Percentiles rank a stretch among this genome's conserved stretches.
Evolutionary conservation across 2,329 filamentous ascomycete species (phyloP).

Genomic region (Sclerotinia nivalis): DNA sequence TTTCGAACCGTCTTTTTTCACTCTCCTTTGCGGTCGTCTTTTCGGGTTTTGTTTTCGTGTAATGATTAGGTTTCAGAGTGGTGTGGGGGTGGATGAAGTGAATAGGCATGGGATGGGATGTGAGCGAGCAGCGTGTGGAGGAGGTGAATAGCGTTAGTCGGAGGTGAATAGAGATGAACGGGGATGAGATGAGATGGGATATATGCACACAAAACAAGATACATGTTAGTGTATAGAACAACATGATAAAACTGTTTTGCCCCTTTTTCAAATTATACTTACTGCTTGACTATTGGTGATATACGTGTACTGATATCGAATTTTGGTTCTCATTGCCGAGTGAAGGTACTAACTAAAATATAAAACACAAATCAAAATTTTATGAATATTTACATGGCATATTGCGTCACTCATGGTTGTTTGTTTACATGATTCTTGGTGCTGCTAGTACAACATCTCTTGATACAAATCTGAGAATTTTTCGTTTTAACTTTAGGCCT

Average conservation of each 20-base stretch:
- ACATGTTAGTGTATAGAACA: constrained; percentile 19
- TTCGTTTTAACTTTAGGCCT: background rate
- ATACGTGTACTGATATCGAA: background rate
- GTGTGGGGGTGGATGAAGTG: constrained; percentile 8
- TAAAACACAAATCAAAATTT: background rate
- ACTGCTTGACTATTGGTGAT: background rate
- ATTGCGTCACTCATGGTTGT: background rate
- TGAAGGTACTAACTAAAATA: background rate
- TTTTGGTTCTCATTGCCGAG: background rate
- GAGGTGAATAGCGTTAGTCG: background rate
- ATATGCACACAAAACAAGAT: constrained; percentile 17
- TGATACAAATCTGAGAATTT: background rate
- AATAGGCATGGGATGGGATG: background rate
- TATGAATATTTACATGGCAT: background rate
- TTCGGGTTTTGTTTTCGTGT: constrained; percentile 22
- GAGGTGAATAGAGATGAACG: background rate
- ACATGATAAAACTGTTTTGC: constrained; percentile 16
- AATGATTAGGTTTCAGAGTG: constrained; percentile 21
- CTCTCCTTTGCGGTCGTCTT: constrained; percentile 20
- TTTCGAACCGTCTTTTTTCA: constrained; percentile 21
- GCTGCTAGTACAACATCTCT: background rate
- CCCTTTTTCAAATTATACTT: background rate
- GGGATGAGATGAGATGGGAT: constrained; percentile 16
- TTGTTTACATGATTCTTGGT: background rate
- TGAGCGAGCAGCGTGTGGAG: background rate